phyloP scores from a whole-genome alignment of 768 basidiomycete species.

The Naganishia kalamii region DNA sequence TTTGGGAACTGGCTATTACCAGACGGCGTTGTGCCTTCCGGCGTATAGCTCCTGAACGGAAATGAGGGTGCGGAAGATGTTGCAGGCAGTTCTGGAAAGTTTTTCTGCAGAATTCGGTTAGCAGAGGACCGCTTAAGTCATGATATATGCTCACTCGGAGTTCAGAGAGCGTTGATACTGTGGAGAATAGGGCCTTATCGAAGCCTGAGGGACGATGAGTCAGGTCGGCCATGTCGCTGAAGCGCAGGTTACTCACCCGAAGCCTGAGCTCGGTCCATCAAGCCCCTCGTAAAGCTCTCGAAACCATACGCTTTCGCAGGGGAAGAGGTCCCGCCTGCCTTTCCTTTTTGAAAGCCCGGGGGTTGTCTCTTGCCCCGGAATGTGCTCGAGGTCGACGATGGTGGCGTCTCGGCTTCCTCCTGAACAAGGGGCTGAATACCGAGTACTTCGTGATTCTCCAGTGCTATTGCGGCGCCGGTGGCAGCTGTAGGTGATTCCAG shows the following conservation, averaged over 20 bases:
- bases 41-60: conserved; percentile 27
- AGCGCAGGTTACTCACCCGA: conserved; percentile 52
- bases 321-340: conserved; percentile 6
- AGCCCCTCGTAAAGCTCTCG: conserved; percentile 40
- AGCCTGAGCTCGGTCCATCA: conserved; percentile 48
- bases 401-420: conserved; percentile 13
- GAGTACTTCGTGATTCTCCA: conserved; percentile 75
- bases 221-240: neutral
- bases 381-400: conserved; percentile 4
- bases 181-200: conserved; percentile 43
- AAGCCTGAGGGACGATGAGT: neutral
- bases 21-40: neutral
- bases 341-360: conserved; percentile 1
- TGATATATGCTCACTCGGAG: conserved; percentile 31
- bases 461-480: conserved; percentile 67
- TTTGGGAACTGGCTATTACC: conserved; percentile 5
- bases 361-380: conserved; percentile 49
- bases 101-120: conserved; percentile 54
- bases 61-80: conserved; percentile 60
- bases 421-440: conserved; percentile 53
- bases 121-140: neutral
- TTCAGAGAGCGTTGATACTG: conserved; percentile 35
- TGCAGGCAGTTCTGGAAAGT: conserved; percentile 74
- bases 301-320: conserved; percentile 24
- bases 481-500: conserved; percentile 67